Percentiles rank a stretch among this genome's conserved stretches.
These are phyloP conservation scores for Trichophyton simii DNA, from an alignment of 2,329 filamentous ascomycete genomes.

Conservation along the genomic window DNA sequence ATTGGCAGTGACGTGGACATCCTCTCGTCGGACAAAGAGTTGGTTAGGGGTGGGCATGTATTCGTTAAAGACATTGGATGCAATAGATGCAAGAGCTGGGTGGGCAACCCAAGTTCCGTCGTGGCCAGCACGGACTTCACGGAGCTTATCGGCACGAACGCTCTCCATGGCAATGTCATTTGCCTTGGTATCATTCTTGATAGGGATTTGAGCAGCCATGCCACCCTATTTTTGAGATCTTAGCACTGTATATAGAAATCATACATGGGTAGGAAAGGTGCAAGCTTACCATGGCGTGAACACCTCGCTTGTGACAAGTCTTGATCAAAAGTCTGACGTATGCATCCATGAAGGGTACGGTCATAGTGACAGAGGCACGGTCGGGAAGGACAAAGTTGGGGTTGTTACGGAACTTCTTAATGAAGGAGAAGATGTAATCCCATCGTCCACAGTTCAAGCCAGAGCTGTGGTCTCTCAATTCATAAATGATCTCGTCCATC, in stretches of 20 bases:
- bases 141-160: slow-evolving; percentile 88
- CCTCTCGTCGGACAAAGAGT: slow-evolving; percentile 78
- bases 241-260: not conserved
- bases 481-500: slow-evolving; percentile 99
- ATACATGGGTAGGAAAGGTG: not conserved
- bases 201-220: slow-evolving; percentile 97
- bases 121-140: slow-evolving; percentile 87
- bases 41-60: slow-evolving; percentile 99
- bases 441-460: slow-evolving; percentile 97
- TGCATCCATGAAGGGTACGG: slow-evolving; percentile 92
- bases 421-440: slow-evolving; percentile 99
- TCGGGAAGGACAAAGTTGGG: slow-evolving; percentile 86
- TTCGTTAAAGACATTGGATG: slow-evolving; percentile 88
- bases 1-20: slow-evolving; percentile 72
- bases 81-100: slow-evolving; percentile 78
- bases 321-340: slow-evolving; percentile 97
- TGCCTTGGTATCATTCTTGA: slow-evolving; percentile 83
- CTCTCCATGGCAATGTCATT: slow-evolving; percentile 92
- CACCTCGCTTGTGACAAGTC: slow-evolving; percentile 89
- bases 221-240: slow-evolving; percentile 43
- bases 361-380: slow-evolving; percentile 88
- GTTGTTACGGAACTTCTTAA: slow-evolving; percentile 98
- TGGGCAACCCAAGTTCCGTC: slow-evolving; percentile 98
- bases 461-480: slow-evolving; percentile 89
- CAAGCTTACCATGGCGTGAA: slow-evolving; percentile 72